Base-by-base conservation (phyloP, 148 eudicot genomes). In the Chenopodium berlandieri region DNA sequence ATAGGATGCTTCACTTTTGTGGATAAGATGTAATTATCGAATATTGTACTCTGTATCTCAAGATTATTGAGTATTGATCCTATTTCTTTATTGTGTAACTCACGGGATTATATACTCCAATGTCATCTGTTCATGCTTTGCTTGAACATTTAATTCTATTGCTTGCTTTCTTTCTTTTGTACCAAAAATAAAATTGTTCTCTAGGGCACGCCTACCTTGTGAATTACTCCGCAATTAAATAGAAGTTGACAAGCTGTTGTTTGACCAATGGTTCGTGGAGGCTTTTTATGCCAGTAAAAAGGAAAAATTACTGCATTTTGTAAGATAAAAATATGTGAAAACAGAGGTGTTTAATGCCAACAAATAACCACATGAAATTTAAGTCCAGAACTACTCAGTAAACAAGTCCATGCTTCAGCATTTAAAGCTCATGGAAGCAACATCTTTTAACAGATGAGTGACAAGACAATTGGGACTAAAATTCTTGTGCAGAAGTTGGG, bases 401-500 rank as follows among this genome's bases (percentile, higher is more conserved):
- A 52, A 37, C 46, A 50, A 30, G 27, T 22, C 40, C 71, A 76
- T 82, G 76, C 40, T 60, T 22, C 80, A 30, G 81, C 84, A 82
- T 77, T 82, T 77, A 82, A 58, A 16, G 69, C 72, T 27, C 32
- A 22, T 73, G n/a, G 1, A 32, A 75, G 54, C 17, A 72, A 46
- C 50, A 54, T 71, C 31, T 44, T 31, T 44, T 9, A 46, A 23
- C 1, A 22, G 27, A 71, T 12, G 2, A 19, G 56, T 10, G 13
- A 46, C 65, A 62, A 23, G 7, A 62, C 75, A 40, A 7, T 20
- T 71, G 48, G 22, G 12, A 62, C 25, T 72, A 8, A 2, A 72
- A 8, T 14, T 71, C n/a, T 46, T 19, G 50, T 13, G 74, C 1
- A 12, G 50, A 44, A 70, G 83, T 81, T 81, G 73, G 66, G 78